Base-by-base conservation (phyloP, 176 grass and related monocot species). In the Ensete ventricosum region DNA sequence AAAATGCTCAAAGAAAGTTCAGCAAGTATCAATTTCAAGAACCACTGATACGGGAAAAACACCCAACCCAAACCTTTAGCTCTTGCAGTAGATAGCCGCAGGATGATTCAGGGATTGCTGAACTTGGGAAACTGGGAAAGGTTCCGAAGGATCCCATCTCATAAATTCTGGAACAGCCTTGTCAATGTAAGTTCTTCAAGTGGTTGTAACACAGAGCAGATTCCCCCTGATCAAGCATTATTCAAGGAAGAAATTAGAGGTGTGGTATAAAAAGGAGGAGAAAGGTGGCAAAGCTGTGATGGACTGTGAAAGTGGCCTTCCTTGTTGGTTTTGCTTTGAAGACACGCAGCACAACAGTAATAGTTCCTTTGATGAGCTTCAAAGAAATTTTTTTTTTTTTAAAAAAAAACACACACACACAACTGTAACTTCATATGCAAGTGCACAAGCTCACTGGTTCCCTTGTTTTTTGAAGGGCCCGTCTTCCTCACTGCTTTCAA, bases 321-420 rank as follows among this genome's bases (percentile, higher is more conserved):
- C 89, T 87, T 87, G 87, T 75, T 81, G 73, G 85, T 88, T 88
- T 97, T 97, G 93, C 93, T 87, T 97, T 79, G 83, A 93, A 97
- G 93, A 88, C 90, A 97, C 88, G 90, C 85, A 90, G 83, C 75
- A 81, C 60, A 83, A 82, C 69, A 77, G 72, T 88, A 83, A 87
- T 90, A 75, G 93, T 83, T 93, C 88, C 75, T 53, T 71, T 82
- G 78, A 90, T 86, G 81, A 81, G 81, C 77, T 86, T 74, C 58
- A 78, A 50, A 63, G 19, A 75, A 80, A n/a, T n/a, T n/a, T n/a
- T n/a, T n/a, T n/a, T n/a, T n/a, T n/a, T n/a, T n/a, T n/a, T n/a
- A n/a, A n/a, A n/a, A n/a, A n/a, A n/a, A n/a, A n/a, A n/a, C n/a
- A n/a, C n/a, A n/a, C n/a, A n/a, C n/a, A n/a, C 22, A 23, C 22